phyloP scores from a whole-genome alignment of 2,329 filamentous ascomycete species.

The Ceratocystis colombiana region DNA sequence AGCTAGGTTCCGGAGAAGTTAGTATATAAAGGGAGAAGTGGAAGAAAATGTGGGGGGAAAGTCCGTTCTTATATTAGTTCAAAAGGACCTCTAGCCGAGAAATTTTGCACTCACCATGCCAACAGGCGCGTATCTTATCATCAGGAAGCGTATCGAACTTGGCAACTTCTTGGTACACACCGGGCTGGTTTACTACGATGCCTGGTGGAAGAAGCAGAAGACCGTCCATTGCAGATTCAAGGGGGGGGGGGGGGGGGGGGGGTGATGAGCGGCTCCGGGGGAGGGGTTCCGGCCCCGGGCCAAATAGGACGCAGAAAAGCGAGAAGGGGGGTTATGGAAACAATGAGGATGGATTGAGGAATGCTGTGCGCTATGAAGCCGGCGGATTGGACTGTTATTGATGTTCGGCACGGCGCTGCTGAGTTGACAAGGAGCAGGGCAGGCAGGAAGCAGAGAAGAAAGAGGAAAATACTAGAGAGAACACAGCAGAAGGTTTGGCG shows the following conservation, averaged over 20 bases:
- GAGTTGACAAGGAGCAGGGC: neutral
- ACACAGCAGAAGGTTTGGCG: slow-evolving; percentile 1
- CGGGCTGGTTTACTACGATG: slow-evolving; percentile 45
- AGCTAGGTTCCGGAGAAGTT: slow-evolving; percentile 34
- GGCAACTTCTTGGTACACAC: slow-evolving; percentile 46
- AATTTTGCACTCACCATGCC: slow-evolving; percentile 41
- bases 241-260: neutral
- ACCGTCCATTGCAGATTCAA: slow-evolving; percentile 14
- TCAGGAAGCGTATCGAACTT: slow-evolving; percentile 41
- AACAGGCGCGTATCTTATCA: slow-evolving; percentile 47
- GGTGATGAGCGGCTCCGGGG: slow-evolving; percentile 17
- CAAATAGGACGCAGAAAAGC: neutral
- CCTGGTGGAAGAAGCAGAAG: slow-evolving; percentile 46
- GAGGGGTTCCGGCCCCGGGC: slow-evolving; percentile 20
- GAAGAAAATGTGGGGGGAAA: slow-evolving; percentile 14
- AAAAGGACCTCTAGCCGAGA: slow-evolving; percentile 5
- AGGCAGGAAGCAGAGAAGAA: neutral
- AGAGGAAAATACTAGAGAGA: neutral
- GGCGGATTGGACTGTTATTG: no score
- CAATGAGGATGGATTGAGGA: neutral
- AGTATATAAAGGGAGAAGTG: slow-evolving; percentile 25
- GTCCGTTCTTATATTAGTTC: neutral
- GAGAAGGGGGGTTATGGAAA: neutral
- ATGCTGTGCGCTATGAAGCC: neutral
- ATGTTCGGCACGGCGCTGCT: no score